phyloP scores from a whole-genome alignment of 305 asterid species.

The Ruellia speciosa region DNA sequence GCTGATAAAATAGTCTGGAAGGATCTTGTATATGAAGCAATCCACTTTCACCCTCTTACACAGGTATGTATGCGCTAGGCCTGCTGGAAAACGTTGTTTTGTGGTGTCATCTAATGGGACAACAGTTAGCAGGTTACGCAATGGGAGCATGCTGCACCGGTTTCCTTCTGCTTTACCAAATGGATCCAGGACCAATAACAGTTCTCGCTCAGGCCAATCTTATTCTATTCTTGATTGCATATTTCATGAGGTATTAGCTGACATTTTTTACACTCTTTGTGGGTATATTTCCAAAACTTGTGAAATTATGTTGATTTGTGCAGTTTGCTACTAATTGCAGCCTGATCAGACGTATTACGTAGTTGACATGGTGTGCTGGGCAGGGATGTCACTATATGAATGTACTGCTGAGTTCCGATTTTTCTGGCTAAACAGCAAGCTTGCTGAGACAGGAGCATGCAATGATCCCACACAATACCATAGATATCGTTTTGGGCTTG shows the following conservation, averaged over 20 bases:
- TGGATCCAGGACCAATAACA: slow-evolving; percentile 56
- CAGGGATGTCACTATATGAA: slow-evolving; percentile 73
- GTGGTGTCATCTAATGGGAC: slow-evolving; percentile 86
- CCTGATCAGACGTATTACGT: slow-evolving; percentile 79
- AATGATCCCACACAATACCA: slow-evolving; percentile 67
- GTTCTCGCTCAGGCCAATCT: slow-evolving; percentile 55
- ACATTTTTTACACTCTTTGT: slow-evolving; percentile 1
- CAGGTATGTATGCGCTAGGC: slow-evolving; percentile 87
- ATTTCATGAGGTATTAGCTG: slow-evolving; percentile 69
- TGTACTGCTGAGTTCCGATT: slow-evolving; percentile 89
- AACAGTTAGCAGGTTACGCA: slow-evolving; percentile 71
- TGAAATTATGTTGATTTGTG: slow-evolving; percentile 18
- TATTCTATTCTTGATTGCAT: slow-evolving; percentile 92
- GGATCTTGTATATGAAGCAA: slow-evolving; percentile 14
- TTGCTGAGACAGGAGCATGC: slow-evolving; percentile 67
- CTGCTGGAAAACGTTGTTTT: slow-evolving; percentile 86
- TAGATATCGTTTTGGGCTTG: slow-evolving; percentile 48
- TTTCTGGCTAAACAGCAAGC: slow-evolving; percentile 86
- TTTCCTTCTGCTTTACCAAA: slow-evolving; percentile 88
- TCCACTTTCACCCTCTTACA: slow-evolving; percentile 23
- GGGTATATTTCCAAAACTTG: slow-evolving; percentile 11
- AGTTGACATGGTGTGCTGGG: slow-evolving; percentile 92
- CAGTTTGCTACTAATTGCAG: slow-evolving; percentile 36
- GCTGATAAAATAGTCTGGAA: slow-evolving; percentile 4
- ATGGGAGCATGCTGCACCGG: slow-evolving; percentile 72